Conservation (phyloP, 192 early-diverging fungal genomes). For the Umbelopsis ramanniana region DNA sequence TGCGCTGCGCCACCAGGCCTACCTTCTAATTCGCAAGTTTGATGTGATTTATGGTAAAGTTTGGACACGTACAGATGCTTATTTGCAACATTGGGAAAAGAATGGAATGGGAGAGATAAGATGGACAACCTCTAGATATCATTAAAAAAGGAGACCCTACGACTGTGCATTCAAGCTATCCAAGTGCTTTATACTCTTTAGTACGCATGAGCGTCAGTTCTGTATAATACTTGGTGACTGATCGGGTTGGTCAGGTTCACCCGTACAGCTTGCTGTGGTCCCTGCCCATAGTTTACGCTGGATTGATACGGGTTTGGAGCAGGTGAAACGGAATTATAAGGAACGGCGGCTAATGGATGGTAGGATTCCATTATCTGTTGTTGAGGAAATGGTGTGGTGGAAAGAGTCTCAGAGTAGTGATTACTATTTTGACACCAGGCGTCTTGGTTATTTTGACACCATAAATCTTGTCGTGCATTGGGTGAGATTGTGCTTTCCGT, state of each 20-base stretch:
- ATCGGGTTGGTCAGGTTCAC: not conserved
- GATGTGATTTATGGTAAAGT: not conserved
- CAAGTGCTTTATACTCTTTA: not conserved
- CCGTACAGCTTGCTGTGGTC: slow-evolving; percentile 8
- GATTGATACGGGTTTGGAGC: not conserved
- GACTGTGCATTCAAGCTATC: no score
- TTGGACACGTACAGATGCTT: slow-evolving; percentile 5
- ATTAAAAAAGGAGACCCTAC: no score
- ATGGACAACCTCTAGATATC: no score
- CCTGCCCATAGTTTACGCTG: no score
- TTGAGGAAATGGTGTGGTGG: not conserved
- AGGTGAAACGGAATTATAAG: slow-evolving; percentile 2
- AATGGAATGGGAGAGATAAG: not conserved
- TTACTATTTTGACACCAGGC: not conserved
- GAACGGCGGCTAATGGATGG: not conserved
- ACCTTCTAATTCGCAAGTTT: no score
- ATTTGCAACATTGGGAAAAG: not conserved
- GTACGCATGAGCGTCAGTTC: not conserved
- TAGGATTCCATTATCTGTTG: slow-evolving; percentile 17
- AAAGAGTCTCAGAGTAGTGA: not conserved
- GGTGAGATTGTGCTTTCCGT: slow-evolving; percentile 6
- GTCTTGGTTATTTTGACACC: not conserved
- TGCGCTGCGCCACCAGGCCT: no score
- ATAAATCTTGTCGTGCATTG: not conserved
- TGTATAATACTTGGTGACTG: slow-evolving; percentile 1